Conservation (phyloP, 441 rosid genomes). For the Biscutella laevigata region DNA sequence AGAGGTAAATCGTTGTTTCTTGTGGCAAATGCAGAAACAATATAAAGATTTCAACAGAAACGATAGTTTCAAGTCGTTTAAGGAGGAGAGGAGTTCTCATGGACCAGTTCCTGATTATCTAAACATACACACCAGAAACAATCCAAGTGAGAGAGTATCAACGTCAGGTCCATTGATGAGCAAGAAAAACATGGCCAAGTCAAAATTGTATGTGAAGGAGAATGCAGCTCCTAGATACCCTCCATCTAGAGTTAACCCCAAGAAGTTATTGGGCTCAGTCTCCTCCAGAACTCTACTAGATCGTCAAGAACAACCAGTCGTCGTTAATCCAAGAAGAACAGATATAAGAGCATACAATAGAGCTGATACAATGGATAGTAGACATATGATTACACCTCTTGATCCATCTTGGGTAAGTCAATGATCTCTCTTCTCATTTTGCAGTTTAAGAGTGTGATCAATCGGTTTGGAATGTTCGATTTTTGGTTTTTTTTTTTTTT, state of each 20-base stretch:
- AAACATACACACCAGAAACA: slow-evolving; percentile 37
- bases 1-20: too few species aligned
- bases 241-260: slow-evolving; percentile 33
- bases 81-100: slow-evolving; percentile 38
- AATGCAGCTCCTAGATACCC: slow-evolving; percentile 25
- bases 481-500: too few species aligned
- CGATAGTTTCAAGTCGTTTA: slow-evolving; percentile 32
- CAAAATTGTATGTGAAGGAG: slow-evolving; percentile 38
- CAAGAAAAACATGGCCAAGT: slow-evolving; percentile 26
- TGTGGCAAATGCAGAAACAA: slow-evolving; percentile 39
- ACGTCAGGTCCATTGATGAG: slow-evolving; percentile 68
- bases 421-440: not conserved
- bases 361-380: slow-evolving; percentile 30
- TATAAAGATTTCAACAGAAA: slow-evolving; percentile 36
- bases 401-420: slow-evolving; percentile 25
- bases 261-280: slow-evolving; percentile 43
- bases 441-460: too few species aligned
- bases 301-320: slow-evolving; percentile 17
- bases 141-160: slow-evolving; percentile 45
- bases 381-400: slow-evolving; percentile 9
- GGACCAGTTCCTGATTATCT: slow-evolving; percentile 29
- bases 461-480: too few species aligned
- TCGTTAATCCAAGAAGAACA: slow-evolving; percentile 29
- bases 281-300: slow-evolving; percentile 34
- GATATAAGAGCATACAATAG: slow-evolving; percentile 27